Evolutionary conservation across 148 eudicot species (phyloP).

Genomic region (Cornus florida): DNA sequence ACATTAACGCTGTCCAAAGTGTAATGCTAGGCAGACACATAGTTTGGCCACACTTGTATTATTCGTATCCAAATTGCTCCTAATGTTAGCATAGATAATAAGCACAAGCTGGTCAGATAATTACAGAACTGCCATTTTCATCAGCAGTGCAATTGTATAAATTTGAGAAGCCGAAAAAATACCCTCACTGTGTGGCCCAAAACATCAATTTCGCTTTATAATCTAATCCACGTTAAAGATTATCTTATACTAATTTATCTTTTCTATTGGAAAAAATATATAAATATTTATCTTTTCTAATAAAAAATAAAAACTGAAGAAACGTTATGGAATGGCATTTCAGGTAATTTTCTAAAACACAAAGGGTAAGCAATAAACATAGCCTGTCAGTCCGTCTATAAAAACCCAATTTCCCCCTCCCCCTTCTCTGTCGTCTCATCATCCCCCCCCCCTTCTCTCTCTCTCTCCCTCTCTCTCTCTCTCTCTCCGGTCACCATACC

Average conservation of each 20-base stretch:
- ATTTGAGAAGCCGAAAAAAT: too few relatives aligned
- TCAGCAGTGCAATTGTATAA: too few relatives aligned
- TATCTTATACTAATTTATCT: not conserved
- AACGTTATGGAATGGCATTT: not conserved
- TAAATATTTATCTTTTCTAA: too few relatives aligned
- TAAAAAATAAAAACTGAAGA: too few relatives aligned
- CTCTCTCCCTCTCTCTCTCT: conserved; percentile 13
- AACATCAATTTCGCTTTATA: not conserved
- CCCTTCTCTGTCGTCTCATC: not conserved
- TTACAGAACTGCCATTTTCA: too few relatives aligned
- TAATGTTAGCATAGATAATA: too few relatives aligned
- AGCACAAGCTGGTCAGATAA: too few relatives aligned
- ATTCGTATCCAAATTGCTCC: too few relatives aligned
- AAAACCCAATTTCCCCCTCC: not conserved
- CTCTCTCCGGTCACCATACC: conserved; percentile 2
- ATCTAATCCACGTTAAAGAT: not conserved
- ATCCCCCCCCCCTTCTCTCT: not conserved
- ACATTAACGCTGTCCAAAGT: too few relatives aligned
- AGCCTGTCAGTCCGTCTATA: not conserved
- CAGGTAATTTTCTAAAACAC: not conserved
- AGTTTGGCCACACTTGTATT: too few relatives aligned
- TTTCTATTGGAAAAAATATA: too few relatives aligned
- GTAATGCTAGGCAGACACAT: too few relatives aligned
- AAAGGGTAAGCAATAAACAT: conserved; percentile 8
- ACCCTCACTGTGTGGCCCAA: not conserved